phyloP scores from a whole-genome alignment of 768 basidiomycete genomes.

The Trametes gibbosa region DNA sequence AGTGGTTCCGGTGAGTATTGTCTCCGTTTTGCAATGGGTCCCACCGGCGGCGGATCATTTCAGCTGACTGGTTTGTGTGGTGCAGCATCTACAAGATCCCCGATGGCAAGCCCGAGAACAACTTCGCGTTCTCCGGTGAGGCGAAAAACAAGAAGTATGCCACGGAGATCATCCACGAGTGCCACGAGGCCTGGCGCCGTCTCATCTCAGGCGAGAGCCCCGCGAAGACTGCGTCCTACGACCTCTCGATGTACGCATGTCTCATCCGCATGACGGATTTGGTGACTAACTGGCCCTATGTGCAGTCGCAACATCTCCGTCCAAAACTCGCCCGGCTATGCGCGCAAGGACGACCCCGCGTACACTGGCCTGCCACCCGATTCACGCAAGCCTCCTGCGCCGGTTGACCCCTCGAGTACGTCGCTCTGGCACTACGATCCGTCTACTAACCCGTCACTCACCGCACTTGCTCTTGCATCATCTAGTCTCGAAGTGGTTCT shows the following conservation, averaged over 20 bases:
- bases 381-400: conserved; percentile 80
- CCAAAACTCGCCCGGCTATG: conserved; percentile 69
- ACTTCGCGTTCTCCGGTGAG: conserved; percentile 98
- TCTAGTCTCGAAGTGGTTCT: conserved; percentile 89
- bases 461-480: background rate
- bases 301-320: conserved; percentile 78
- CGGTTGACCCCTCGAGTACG: conserved; percentile 88
- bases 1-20: conserved; percentile 90
- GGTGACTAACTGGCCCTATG: background rate
- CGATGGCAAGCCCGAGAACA: conserved; percentile 95
- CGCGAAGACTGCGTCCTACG: conserved; percentile 68
- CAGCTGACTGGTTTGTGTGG: background rate
- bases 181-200: conserved; percentile 97
- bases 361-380: conserved; percentile 72
- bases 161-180: conserved; percentile 98
- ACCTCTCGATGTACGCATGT: conserved; percentile 76
- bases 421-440: conserved; percentile 6
- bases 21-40: background rate
- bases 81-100: conserved; percentile 92
- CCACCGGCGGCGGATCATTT: background rate
- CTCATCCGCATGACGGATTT: background rate
- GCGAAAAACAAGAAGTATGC: conserved; percentile 99
- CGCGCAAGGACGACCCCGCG: conserved; percentile 55
- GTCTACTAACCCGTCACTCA: background rate
- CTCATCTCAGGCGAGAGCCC: conserved; percentile 78